These are phyloP conservation scores for Acanthamoeba quina DNA, from an alignment of 208 protist genomes.

Conservation along the genomic window DNA sequence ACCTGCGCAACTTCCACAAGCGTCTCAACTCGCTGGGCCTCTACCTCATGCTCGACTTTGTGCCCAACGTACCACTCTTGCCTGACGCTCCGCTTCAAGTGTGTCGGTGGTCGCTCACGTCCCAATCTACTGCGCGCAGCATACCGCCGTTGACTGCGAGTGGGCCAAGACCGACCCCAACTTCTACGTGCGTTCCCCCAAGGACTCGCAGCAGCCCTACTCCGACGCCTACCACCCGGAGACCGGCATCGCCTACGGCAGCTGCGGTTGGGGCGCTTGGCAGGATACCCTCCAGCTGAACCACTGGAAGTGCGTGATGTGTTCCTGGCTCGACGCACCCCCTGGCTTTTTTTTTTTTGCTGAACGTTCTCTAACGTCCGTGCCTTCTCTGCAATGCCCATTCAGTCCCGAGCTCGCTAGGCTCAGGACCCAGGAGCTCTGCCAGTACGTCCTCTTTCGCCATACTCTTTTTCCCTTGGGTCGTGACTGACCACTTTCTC, in stretches of 20 bases:
- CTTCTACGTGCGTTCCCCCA: conserved; percentile 82
- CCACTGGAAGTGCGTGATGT: conserved; percentile 80
- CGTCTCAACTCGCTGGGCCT: conserved; percentile 85
- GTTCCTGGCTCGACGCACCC: neutral
- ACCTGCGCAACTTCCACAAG: conserved; percentile 78
- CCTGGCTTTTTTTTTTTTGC: neutral
- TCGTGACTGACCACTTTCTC: conserved; percentile 7
- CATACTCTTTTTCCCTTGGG: neutral
- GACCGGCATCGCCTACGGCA: conserved; percentile 88
- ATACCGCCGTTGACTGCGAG: conserved; percentile 82
- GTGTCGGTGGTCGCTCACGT: neutral
- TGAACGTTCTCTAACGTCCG: neutral
- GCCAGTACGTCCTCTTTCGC: neutral
- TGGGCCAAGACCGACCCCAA: conserved; percentile 73
- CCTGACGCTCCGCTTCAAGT: neutral
- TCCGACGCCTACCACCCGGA: conserved; percentile 76
- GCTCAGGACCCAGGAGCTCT: conserved; percentile 71
- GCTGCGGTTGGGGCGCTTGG: conserved; percentile 78
- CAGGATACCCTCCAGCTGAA: conserved; percentile 89
- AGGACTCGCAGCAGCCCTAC: conserved; percentile 73
- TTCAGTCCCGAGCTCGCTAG: conserved; percentile 63
- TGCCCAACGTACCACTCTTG: conserved; percentile 85
- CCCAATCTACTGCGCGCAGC: neutral
- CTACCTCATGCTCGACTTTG: conserved; percentile 89
- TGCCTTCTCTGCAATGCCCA: neutral